phyloP scores from a whole-genome alignment of 306 rosid species.

The Aeschynomene evenia region DNA sequence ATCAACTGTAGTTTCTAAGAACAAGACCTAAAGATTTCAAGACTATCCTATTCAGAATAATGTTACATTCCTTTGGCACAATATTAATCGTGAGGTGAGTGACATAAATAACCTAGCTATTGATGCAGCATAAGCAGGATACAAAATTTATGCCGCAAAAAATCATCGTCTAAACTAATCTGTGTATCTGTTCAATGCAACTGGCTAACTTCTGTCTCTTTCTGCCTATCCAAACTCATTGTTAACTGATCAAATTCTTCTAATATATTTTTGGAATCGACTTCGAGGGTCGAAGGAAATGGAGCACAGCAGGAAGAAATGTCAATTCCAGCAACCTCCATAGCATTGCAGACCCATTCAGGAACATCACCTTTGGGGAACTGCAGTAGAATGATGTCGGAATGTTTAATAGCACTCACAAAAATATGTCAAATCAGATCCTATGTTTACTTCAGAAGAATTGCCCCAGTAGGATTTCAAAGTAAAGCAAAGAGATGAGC shows the following conservation, averaged over 20 bases:
- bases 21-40: not conserved
- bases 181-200: conserved; percentile 8
- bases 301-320: conserved; percentile 80
- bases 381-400: conserved; percentile 41
- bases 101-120: too few species aligned
- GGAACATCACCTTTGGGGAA: conserved; percentile 86
- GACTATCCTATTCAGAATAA: not conserved
- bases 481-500: not conserved
- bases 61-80: not conserved
- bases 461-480: not conserved
- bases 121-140: conserved; percentile 45
- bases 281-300: conserved; percentile 33
- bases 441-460: not conserved
- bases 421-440: conserved; percentile 4
- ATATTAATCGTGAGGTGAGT: not conserved
- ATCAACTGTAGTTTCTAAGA: not conserved
- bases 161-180: conserved; percentile 9
- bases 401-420: not conserved
- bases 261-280: not conserved
- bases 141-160: conserved; percentile 55
- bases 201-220: conserved; percentile 18
- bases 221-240: not conserved
- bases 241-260: conserved; percentile 12
- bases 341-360: conserved; percentile 93
- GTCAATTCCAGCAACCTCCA: conserved; percentile 96